Evolutionary conservation across 352 stramenopile genomes (phyloP).

Genomic region (Phytophthora meadii): DNA sequence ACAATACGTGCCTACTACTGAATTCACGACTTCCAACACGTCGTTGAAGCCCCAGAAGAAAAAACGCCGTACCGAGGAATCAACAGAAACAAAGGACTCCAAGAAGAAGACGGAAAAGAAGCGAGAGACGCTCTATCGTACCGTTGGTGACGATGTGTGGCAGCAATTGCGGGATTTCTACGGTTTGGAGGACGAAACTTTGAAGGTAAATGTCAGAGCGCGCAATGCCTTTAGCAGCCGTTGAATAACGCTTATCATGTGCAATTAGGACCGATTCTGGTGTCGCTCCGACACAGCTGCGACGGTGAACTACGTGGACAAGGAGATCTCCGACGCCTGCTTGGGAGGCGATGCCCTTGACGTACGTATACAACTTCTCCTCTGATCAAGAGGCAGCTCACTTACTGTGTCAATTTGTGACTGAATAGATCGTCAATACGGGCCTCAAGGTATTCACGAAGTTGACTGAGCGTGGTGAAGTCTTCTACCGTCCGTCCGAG

Average conservation of each 20-base stretch:
- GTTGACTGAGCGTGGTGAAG: slow-evolving; percentile 63
- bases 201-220: slow-evolving; percentile 46
- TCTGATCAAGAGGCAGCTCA: not conserved
- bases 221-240: not conserved
- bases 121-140: slow-evolving; percentile 78
- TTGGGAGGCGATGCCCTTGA: slow-evolving; percentile 74
- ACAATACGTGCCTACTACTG: slow-evolving; percentile 59
- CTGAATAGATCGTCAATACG: slow-evolving; percentile 90
- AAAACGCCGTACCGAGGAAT: slow-evolving; percentile 48
- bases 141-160: slow-evolving; percentile 71
- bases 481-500: slow-evolving; percentile 87
- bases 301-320: slow-evolving; percentile 84
- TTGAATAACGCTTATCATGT: slow-evolving; percentile 7
- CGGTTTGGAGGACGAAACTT: slow-evolving; percentile 51
- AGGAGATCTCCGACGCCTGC: slow-evolving; percentile 67
- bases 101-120: slow-evolving; percentile 48
- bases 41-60: slow-evolving; percentile 52
- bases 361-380: slow-evolving; percentile 32
- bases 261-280: slow-evolving; percentile 57
- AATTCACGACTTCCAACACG: slow-evolving; percentile 39
- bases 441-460: slow-evolving; percentile 92
- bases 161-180: slow-evolving; percentile 67
- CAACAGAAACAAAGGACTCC: slow-evolving; percentile 2
- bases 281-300: slow-evolving; percentile 78
- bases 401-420: slow-evolving; percentile 3